phyloP scores from a whole-genome alignment of 768 basidiomycete genomes.

The Amanita jacksonii region DNA sequence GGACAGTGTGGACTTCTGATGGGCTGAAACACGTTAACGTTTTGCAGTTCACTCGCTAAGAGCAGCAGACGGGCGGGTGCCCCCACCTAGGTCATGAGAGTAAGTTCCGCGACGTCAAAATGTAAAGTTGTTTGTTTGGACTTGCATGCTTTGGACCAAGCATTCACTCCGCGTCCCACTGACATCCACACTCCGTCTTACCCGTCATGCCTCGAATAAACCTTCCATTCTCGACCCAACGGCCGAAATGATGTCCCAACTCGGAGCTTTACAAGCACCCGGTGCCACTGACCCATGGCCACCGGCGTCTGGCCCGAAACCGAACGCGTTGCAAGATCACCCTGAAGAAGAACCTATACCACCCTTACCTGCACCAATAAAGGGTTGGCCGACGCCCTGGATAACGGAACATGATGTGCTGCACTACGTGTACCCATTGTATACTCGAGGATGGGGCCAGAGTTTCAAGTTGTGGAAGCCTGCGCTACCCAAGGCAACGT shows the following conservation, averaged over 20 bases:
- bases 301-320: not conserved
- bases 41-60: no score
- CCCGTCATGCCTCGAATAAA: not conserved
- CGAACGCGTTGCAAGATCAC: constrained; percentile 1
- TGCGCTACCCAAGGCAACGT: not conserved
- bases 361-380: not conserved
- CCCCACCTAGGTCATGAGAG: no score
- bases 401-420: constrained; percentile 6
- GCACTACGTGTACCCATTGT: constrained; percentile 4
- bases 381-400: constrained; percentile 8
- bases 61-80: no score
- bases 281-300: not conserved
- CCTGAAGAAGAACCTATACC: constrained; percentile 3
- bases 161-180: no score
- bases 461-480: constrained; percentile 6
- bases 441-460: constrained; percentile 7
- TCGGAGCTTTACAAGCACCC: not conserved
- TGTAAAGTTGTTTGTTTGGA: no score
- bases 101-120: no score
- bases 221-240: not conserved
- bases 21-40: no score
- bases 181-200: no score
- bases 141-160: no score
- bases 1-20: no score
- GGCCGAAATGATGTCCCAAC: constrained; percentile 4